These are phyloP conservation scores for Picea abies DNA, from an alignment of 83 land plant species.

Conservation along the genomic window DNA sequence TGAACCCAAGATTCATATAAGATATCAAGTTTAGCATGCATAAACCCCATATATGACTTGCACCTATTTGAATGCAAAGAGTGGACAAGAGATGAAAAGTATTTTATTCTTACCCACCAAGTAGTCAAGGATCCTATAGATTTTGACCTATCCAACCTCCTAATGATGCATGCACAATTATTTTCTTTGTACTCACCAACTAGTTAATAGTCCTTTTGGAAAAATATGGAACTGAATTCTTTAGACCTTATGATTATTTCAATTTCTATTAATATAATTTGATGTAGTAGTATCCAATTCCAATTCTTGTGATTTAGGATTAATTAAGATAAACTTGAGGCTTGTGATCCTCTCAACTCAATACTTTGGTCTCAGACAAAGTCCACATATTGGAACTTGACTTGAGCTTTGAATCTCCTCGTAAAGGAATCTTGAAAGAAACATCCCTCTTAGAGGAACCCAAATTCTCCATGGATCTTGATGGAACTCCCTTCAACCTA, in stretches of 20 bases:
- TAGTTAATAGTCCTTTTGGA: conserved; percentile 67
- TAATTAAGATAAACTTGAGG: too few species aligned
- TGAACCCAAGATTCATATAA: too few species aligned
- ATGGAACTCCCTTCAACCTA: conserved; percentile 29
- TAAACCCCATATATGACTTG: too few species aligned
- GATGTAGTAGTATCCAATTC: too few species aligned
- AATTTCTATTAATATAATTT: too few species aligned
- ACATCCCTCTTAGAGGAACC: conserved; percentile 48
- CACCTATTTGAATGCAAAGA: too few species aligned
- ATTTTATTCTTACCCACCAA: too few species aligned
- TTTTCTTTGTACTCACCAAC: conserved; percentile 49
- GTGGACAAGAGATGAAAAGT: too few species aligned
- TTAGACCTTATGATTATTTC: conserved; percentile 16
- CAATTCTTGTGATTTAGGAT: too few species aligned
- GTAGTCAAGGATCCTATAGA: too few species aligned
- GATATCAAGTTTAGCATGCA: too few species aligned
- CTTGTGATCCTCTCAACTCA: conserved; percentile 27
- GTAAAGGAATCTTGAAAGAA: conserved; percentile 41
- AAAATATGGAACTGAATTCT: conserved; percentile 41
- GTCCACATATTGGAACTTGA: conserved; percentile 17
- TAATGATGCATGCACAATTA: conserved; percentile 34
- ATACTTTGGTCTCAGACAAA: conserved; percentile 26
- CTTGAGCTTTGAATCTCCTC: neutral
- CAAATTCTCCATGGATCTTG: neutral
- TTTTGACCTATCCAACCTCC: too few species aligned